A percentile compares a stretch with the other conserved stretches of the same genome.
These are phyloP conservation scores for Botryotinia calthae DNA, from an alignment of 2,329 filamentous ascomycete species.

Conservation along the genomic window DNA sequence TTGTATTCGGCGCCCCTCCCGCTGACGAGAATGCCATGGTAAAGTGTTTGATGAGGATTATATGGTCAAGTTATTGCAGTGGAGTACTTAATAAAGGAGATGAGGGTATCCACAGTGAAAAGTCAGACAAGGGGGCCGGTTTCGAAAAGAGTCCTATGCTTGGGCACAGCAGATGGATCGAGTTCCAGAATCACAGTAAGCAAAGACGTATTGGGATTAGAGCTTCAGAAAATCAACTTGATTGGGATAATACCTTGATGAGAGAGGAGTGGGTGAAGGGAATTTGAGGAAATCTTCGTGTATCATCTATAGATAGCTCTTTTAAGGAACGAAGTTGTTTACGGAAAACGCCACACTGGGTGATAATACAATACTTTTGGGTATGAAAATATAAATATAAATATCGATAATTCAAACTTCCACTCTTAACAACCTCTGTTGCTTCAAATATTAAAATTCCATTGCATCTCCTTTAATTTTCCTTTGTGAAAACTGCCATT, in stretches of 20 bases:
- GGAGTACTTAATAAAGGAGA: too few species aligned
- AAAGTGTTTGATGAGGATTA: too few species aligned
- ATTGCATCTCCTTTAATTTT: not conserved
- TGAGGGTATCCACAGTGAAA: not conserved
- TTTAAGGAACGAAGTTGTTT: not conserved
- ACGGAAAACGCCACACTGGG: not conserved
- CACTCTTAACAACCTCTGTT: not conserved
- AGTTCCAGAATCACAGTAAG: not conserved
- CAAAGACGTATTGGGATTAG: not conserved
- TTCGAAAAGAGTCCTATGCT: not conserved
- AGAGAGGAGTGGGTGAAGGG: not conserved
- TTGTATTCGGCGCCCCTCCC: not conserved
- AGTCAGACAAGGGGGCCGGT: not conserved
- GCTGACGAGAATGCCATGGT: too few species aligned
- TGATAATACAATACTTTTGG: not conserved
- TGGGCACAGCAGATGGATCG: not conserved
- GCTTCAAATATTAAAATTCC: not conserved
- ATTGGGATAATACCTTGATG: not conserved
- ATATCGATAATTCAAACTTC: not conserved
- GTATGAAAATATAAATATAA: not conserved
- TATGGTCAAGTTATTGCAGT: too few species aligned
- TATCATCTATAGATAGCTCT: not conserved
- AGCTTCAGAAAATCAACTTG: not conserved
- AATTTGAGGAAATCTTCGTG: not conserved
- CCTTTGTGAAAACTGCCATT: not conserved